These are phyloP conservation scores for Eugenia klotzschiana DNA, from an alignment of 441 rosid genomes.

Conservation along the genomic window DNA sequence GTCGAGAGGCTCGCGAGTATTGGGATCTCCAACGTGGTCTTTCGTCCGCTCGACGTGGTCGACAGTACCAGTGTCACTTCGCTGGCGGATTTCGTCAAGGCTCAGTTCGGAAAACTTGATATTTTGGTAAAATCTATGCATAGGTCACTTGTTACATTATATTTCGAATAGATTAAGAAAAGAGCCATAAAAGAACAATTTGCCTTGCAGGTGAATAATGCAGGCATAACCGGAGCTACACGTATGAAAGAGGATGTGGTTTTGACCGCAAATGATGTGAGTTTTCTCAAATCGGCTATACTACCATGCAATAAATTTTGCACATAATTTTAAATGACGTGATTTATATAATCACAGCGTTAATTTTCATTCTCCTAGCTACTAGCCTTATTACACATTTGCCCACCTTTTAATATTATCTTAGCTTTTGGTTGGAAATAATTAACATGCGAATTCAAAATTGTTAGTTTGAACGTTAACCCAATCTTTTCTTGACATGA, in stretches of 20 bases:
- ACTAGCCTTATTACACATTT: neutral
- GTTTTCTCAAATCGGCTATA: neutral
- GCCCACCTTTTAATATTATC: neutral
- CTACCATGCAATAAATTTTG: neutral
- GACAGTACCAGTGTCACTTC: neutral
- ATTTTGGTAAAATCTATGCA: neutral
- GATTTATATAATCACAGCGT: neutral
- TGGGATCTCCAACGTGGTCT: constrained; percentile 2
- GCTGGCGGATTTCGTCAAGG: neutral
- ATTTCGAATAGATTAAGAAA: neutral
- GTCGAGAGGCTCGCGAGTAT: neutral
- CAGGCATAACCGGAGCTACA: neutral
- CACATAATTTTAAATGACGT: neutral
- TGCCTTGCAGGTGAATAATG: constrained; percentile 7
- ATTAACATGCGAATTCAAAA: neutral
- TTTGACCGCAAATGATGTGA: neutral
- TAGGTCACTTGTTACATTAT: too few species aligned
- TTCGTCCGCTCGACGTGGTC: constrained; percentile 1
- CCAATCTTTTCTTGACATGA: neutral
- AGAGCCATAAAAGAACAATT: neutral
- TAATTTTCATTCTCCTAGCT: neutral
- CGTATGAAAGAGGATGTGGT: neutral
- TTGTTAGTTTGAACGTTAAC: neutral
- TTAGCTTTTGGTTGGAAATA: neutral
- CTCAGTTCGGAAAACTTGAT: neutral